phyloP scores from a whole-genome alignment of 768 basidiomycete genomes.

The Lactarius hatsudake region DNA sequence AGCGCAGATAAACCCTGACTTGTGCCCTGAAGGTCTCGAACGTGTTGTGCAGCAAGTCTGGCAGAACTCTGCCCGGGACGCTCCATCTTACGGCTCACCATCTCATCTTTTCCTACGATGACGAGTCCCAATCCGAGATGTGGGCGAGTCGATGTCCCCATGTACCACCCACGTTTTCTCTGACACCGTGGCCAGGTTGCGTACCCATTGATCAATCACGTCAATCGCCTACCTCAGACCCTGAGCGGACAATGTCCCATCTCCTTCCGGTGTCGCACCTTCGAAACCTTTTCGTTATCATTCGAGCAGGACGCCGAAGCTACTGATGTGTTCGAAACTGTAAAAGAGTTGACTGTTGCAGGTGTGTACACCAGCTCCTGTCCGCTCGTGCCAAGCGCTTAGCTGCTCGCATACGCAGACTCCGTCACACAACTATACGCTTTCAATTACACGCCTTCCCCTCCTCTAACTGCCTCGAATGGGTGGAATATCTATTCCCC shows the following conservation, averaged over 20 bases:
- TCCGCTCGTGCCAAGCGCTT: background rate
- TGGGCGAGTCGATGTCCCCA: conserved; percentile 61
- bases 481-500: conserved; percentile 91
- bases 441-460: conserved; percentile 79
- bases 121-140: conserved; percentile 64
- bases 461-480: conserved; percentile 56
- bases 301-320: conserved; percentile 71
- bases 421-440: conserved; percentile 90
- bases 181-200: conserved; percentile 58
- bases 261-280: conserved; percentile 81
- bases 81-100: conserved; percentile 95
- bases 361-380: conserved; percentile 48
- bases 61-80: conserved; percentile 60
- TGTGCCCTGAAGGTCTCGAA: conserved; percentile 55
- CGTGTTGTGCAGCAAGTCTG: conserved; percentile 66
- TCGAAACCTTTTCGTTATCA: conserved; percentile 74
- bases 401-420: conserved; percentile 41
- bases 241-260: conserved; percentile 76
- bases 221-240: conserved; percentile 84
- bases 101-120: conserved; percentile 82
- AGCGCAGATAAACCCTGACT: background rate
- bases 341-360: conserved; percentile 89
- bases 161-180: conserved; percentile 27
- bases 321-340: conserved; percentile 87
- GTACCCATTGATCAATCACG: conserved; percentile 88